Evolutionary conservation across 2,329 filamentous ascomycete species (phyloP).

Genomic region (Helicocarpus griseus): DNA sequence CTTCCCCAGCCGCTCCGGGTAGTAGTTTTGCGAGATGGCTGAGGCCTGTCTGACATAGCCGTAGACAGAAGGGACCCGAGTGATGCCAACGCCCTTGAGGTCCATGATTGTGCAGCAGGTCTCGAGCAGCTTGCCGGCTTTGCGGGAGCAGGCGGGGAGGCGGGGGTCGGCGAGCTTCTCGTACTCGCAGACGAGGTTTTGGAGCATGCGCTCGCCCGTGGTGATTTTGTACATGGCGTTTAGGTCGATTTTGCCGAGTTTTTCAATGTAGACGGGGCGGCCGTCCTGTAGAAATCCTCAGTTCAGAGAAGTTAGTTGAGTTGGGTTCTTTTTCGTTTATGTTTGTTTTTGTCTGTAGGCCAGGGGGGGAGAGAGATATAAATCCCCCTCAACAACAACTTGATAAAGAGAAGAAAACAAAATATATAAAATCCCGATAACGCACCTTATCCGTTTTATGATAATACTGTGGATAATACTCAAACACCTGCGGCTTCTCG

Average conservation of each 20-base stretch:
- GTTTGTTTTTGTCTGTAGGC: background rate
- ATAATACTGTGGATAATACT: constrained; percentile 98
- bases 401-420: background rate
- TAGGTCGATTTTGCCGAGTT: constrained; percentile 87
- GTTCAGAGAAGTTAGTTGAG: background rate
- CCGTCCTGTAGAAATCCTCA: constrained; percentile 71
- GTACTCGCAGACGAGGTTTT: constrained; percentile 95
- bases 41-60: constrained; percentile 78
- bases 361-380: background rate
- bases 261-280: constrained; percentile 93
- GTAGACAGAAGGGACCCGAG: constrained; percentile 74
- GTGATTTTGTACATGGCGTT: constrained; percentile 88
- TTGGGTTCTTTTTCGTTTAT: background rate
- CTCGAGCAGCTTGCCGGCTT: constrained; percentile 79
- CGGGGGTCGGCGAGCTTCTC: constrained; percentile 91
- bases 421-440: constrained; percentile 3
- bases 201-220: constrained; percentile 82
- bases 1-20: constrained; percentile 91
- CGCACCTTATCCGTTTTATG: constrained; percentile 61
- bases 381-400: background rate
- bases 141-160: constrained; percentile 89
- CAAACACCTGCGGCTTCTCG: constrained; percentile 72
- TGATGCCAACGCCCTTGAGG: constrained; percentile 82
- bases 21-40: constrained; percentile 94
- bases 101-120: constrained; percentile 99